Base-by-base conservation (phyloP, 1,284 basidiomycete species). In the Cryptococcus maquisensis region DNA sequence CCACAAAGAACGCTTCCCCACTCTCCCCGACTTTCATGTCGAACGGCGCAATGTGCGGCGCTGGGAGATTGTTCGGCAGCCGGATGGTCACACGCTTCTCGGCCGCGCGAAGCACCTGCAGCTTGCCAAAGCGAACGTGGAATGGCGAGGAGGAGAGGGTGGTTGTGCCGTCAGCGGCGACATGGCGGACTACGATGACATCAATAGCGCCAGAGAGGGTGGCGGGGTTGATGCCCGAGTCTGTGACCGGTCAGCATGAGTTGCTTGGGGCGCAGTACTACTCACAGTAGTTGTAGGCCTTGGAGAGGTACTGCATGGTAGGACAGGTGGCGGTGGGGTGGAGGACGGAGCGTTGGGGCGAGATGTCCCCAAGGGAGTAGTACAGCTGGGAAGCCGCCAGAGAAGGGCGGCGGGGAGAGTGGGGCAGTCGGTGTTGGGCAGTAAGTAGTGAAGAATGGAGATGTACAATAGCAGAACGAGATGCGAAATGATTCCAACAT, bases 11-110 rank as follows among this genome's bases (percentile, higher is more conserved):
- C 0, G 95, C 96, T 77, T 99, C 96, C 18, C 96, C 96, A 2
- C 94, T 90, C 59, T 98, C 95, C 42, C 93, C 92, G 62, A 98
- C 94, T 80, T 99, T 98, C 96, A 99, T 99, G 69, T 83, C 84
- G 73, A 92, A 98, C 2, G 95, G 95, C 49, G 71, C 75, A n/a
- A 70, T 51, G 62, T 75, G 71, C 8, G 74, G 74, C 9, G 66
- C 57, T 1, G 73, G 69, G 13, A 76, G 63, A 56, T 75, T 77
- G 54, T 77, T 72, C 7, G 75, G 75, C 36, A 94, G 83, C 49
- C 83, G 82, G 28, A 94, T 82, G 59, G 86, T 88, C 54, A 94
- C 91, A 81, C 91, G 91, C 79, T 97, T 95, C 78, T 98, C 96
- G 36, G 84, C 87, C 21, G 96, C 94, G 52, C 93, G 80, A 10